These are phyloP conservation scores for Plenodomus tracheiphilus DNA, from an alignment of 2,329 filamentous ascomycete species.

Conservation along the genomic window DNA sequence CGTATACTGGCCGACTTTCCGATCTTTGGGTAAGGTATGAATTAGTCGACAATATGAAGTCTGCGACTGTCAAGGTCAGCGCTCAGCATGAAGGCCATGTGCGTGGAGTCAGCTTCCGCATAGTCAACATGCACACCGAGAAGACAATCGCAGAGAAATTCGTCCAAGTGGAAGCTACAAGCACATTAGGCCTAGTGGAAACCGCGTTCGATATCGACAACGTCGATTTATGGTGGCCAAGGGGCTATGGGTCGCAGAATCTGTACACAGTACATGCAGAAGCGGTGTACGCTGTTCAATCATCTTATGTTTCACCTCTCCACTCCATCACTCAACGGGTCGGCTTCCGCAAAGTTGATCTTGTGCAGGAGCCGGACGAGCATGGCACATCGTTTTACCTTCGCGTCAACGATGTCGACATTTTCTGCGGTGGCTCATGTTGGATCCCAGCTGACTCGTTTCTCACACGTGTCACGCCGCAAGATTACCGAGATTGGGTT, in stretches of 20 bases:
- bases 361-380: constrained; percentile 51
- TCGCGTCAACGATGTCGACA: constrained; percentile 71
- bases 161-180: background rate
- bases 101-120: background rate
- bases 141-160: background rate
- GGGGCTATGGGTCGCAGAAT: constrained; percentile 74
- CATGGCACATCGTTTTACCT: constrained; percentile 80
- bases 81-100: constrained; percentile 1
- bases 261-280: constrained; percentile 62
- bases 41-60: constrained; percentile 45
- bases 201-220: constrained; percentile 49
- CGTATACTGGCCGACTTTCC: constrained; percentile 66
- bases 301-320: background rate
- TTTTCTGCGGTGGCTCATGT: constrained; percentile 81
- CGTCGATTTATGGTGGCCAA: constrained; percentile 75
- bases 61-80: background rate
- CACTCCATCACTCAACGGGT: constrained; percentile 4
- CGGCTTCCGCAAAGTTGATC: constrained; percentile 65
- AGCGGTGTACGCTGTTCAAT: background rate
- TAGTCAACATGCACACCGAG: background rate
- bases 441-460: constrained; percentile 87
- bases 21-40: constrained; percentile 66
- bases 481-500: constrained; percentile 75
- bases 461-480: constrained; percentile 66
- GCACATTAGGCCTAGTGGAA: constrained; percentile 37